phyloP scores from a whole-genome alignment of 2,329 filamentous ascomycete genomes.

The Aspergillus unguis region DNA sequence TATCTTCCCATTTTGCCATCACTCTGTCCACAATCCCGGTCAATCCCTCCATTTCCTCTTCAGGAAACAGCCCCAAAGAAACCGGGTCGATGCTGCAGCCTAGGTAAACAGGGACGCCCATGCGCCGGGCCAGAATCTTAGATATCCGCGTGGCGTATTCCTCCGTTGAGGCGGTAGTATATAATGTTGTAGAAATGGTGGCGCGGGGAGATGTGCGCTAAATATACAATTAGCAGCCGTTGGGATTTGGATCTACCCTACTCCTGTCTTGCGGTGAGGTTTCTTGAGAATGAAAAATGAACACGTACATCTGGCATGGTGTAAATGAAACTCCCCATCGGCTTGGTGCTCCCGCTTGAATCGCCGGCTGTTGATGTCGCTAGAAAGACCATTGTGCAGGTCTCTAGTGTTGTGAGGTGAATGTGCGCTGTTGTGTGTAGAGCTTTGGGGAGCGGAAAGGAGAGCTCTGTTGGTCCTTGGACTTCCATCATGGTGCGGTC shows the following conservation, averaged over 20 bases:
- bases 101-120: conserved; percentile 77
- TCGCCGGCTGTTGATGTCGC: conserved; percentile 52
- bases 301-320: conserved; percentile 77
- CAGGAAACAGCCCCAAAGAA: conserved; percentile 72
- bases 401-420: conserved; percentile 54
- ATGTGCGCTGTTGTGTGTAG: conserved; percentile 58
- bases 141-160: conserved; percentile 86
- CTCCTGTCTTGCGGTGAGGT: neutral
- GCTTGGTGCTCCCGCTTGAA: conserved; percentile 38
- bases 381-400: conserved; percentile 56
- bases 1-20: conserved; percentile 46
- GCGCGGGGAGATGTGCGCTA: conserved; percentile 44
- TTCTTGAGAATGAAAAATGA: neutral
- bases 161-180: conserved; percentile 66
- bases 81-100: conserved; percentile 80
- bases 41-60: conserved; percentile 93
- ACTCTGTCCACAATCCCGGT: conserved; percentile 69
- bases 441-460: conserved; percentile 56
- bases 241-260: no score
- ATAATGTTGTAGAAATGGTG: conserved; percentile 74
- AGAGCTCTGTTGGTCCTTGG: conserved; percentile 42
- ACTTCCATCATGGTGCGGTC: conserved; percentile 2
- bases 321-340: conserved; percentile 88
- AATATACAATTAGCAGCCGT: neutral
- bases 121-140: conserved; percentile 73